Conservation (phyloP, 225 moss, liverwort and hornwort genomes). For the Sphagnum contortum region DNA sequence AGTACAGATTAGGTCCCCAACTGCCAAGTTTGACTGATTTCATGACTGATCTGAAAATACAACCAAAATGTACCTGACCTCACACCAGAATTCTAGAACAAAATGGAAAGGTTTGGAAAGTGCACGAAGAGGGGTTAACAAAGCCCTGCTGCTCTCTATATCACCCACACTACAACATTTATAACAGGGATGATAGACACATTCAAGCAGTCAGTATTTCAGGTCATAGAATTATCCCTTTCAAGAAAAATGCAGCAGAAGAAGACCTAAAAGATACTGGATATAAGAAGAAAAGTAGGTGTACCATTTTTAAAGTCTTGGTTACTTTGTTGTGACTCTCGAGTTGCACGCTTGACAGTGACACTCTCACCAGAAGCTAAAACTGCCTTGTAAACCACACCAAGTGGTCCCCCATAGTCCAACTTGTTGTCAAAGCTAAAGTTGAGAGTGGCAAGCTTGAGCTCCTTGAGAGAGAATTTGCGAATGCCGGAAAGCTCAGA, state of each 20-base stretch:
- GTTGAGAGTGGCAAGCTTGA: constrained; percentile 25
- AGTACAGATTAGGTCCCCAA: neutral
- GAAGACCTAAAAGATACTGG: too few relatives aligned
- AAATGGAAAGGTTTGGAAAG: too few relatives aligned
- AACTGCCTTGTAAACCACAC: constrained; percentile 24
- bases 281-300: neutral
- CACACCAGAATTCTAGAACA: too few relatives aligned
- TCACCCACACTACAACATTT: neutral
- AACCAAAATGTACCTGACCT: too few relatives aligned
- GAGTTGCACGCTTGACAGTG: constrained; percentile 42
- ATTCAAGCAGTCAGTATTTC: neutral
- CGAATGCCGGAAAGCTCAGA: constrained; percentile 5
- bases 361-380: constrained; percentile 22
- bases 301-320: constrained; percentile 34
- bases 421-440: constrained; percentile 27
- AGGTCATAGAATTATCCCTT: neutral
- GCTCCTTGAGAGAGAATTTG: constrained; percentile 35
- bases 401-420: constrained; percentile 31
- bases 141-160: neutral
- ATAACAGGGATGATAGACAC: neutral
- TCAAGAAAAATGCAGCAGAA: neutral
- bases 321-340: constrained; percentile 33
- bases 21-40: neutral
- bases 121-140: neutral
- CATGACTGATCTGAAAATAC: too few relatives aligned